A percentile compares a stretch with the other conserved stretches of the same genome.
Evolutionary conservation across 2,329 filamentous ascomycete genomes (phyloP).

Genomic region (Chrysoporthe cubensis): DNA sequence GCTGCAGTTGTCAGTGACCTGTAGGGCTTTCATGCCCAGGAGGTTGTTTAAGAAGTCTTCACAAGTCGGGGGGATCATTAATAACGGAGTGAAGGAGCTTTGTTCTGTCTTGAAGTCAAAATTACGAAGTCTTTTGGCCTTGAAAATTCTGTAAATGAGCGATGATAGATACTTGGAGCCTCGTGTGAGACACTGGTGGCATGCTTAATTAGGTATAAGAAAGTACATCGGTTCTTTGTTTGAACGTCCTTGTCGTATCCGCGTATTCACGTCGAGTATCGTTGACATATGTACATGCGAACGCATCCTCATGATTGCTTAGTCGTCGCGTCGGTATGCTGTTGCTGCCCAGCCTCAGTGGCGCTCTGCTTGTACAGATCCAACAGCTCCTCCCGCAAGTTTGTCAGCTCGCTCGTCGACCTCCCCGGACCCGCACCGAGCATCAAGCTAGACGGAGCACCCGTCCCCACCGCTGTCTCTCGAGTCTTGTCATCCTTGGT

Average conservation of each 20-base stretch:
- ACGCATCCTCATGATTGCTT: not conserved
- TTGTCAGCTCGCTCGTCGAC: slow-evolving; percentile 6
- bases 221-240: not conserved
- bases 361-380: slow-evolving; percentile 4
- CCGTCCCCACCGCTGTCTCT: not conserved
- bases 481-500: not conserved
- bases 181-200: not conserved
- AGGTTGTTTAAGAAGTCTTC: no score
- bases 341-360: not conserved
- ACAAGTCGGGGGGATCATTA: no score
- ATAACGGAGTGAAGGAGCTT: no score
- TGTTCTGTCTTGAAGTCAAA: no score
- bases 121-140: no score
- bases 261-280: not conserved
- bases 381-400: slow-evolving; percentile 11
- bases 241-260: not conserved
- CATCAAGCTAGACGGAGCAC: not conserved
- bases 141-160: no score
- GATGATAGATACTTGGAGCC: no score
- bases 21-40: no score
- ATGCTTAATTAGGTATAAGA: not conserved
- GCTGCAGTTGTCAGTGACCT: no score
- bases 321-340: not conserved
- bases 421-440: not conserved
- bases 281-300: not conserved